Percentiles rank a stretch among this genome's conserved stretches.
Conservation (phyloP, 768 basidiomycete genomes). For the Kondoa malvinella region DNA sequence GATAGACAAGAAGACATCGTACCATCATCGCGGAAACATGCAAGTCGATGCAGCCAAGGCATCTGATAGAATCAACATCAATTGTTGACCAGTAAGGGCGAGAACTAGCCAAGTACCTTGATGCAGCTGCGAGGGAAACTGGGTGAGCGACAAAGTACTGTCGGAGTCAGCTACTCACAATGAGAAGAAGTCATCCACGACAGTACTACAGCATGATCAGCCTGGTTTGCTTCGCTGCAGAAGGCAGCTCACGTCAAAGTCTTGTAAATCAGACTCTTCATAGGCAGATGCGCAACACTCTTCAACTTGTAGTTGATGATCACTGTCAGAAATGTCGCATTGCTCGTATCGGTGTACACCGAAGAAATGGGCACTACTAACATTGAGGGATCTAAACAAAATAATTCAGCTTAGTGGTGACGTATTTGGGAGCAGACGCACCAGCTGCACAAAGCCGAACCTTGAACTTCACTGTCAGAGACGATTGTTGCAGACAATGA, state of each 20-base stretch:
- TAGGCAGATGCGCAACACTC: conserved; percentile 93
- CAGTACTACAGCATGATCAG: background rate
- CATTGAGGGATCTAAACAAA: conserved; percentile 9
- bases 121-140: background rate
- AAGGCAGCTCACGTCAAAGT: conserved; percentile 55
- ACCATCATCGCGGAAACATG: conserved; percentile 38
- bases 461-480: conserved; percentile 27
- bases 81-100: conserved; percentile 17
- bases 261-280: conserved; percentile 97
- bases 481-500: background rate
- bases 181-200: background rate
- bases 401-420: conserved; percentile 8
- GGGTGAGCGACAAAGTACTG: conserved; percentile 18
- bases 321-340: conserved; percentile 39
- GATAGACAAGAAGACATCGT: background rate
- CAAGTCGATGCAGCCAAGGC: conserved; percentile 78
- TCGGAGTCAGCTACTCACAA: background rate
- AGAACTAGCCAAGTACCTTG: conserved; percentile 13
- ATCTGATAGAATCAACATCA: conserved; percentile 39
- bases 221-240: background rate
- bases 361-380: background rate
- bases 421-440: conserved; percentile 31
- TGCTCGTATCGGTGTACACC: conserved; percentile 48
- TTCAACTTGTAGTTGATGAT: conserved; percentile 97
- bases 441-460: conserved; percentile 83